Conservation (phyloP, 2,329 filamentous ascomycete genomes). For the Clonostachys chloroleuca region DNA sequence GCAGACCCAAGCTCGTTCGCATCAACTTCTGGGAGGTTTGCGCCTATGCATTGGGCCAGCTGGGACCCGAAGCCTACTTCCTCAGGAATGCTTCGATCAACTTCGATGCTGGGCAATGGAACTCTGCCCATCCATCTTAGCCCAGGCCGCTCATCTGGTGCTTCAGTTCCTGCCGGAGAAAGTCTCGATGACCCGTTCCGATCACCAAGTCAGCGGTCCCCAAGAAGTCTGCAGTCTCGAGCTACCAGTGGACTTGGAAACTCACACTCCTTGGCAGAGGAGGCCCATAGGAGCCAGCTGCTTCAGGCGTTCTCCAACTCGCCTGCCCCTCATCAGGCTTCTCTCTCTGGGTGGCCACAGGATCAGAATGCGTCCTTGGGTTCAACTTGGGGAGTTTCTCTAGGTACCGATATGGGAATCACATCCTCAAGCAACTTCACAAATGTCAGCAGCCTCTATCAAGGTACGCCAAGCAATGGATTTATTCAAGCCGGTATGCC, state of each 20-base stretch:
- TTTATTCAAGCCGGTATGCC: too few relatives aligned
- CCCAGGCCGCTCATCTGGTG: slow-evolving; percentile 7
- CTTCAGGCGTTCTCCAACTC: slow-evolving; percentile 23
- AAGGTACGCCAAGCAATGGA: slow-evolving; percentile 31
- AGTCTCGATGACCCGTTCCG: slow-evolving; percentile 22
- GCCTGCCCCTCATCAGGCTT: slow-evolving; percentile 8
- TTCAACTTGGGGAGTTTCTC: slow-evolving; percentile 10
- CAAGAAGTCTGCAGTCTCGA: slow-evolving; percentile 4
- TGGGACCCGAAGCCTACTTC: neutral
- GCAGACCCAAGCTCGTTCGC: too few relatives aligned
- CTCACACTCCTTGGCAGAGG: slow-evolving; percentile 11
- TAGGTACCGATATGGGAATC: slow-evolving; percentile 5
- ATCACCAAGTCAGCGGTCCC: slow-evolving; percentile 14
- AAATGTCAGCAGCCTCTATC: slow-evolving; percentile 44
- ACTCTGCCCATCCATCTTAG: too few relatives aligned
- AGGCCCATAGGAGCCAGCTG: slow-evolving; percentile 23
- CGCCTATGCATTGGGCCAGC: neutral
- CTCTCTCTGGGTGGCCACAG: slow-evolving; percentile 4
- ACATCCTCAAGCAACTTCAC: slow-evolving; percentile 33
- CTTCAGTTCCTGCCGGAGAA: slow-evolving; percentile 5
- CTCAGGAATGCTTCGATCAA: neutral
- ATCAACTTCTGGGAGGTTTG: too few relatives aligned
- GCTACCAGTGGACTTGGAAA: slow-evolving; percentile 10
- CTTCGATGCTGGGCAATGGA: too few relatives aligned
- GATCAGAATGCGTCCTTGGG: slow-evolving; percentile 9